These are phyloP conservation scores for Vavraia culicis DNA, from an alignment of 371 early-diverging fungal genomes.

Conservation along the genomic window DNA sequence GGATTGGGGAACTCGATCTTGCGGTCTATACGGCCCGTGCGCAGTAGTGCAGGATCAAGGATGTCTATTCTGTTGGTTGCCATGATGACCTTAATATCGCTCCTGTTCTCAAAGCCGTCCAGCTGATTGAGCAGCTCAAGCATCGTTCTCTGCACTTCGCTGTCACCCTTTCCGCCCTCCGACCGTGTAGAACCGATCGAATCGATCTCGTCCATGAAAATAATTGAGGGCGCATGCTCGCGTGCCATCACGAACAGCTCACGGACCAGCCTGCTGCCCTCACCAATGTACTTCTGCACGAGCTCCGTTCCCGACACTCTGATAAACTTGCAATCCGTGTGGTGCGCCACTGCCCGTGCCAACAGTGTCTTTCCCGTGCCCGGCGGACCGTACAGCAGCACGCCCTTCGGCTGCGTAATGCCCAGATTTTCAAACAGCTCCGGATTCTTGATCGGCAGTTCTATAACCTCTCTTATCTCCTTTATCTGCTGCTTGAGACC, in stretches of 20 bases:
- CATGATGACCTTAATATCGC: slow-evolving; percentile 92
- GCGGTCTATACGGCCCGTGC: slow-evolving; percentile 93
- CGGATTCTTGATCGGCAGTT: slow-evolving; percentile 82
- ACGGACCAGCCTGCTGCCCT: slow-evolving; percentile 88
- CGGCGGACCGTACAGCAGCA: slow-evolving; percentile 92
- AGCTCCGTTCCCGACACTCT: slow-evolving; percentile 90
- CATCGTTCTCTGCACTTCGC: slow-evolving; percentile 98
- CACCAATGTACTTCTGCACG: slow-evolving; percentile 98
- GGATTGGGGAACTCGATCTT: slow-evolving; percentile 99
- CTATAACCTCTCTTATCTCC: slow-evolving; percentile 90
- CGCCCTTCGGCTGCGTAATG: slow-evolving; percentile 91
- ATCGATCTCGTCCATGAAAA: slow-evolving; percentile 99
- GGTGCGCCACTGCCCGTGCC: slow-evolving; percentile 88
- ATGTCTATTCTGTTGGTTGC: slow-evolving; percentile 99
- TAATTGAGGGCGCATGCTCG: slow-evolving; percentile 92
- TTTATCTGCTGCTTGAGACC: slow-evolving; percentile 96
- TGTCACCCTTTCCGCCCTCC: slow-evolving; percentile 88
- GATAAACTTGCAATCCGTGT: slow-evolving; percentile 77
- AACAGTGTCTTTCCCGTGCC: slow-evolving; percentile 71
- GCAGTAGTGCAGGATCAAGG: slow-evolving; percentile 76
- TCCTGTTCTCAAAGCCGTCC: slow-evolving; percentile 91
- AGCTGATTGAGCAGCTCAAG: slow-evolving; percentile 91
- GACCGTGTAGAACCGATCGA: slow-evolving; percentile 96
- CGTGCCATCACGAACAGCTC: slow-evolving; percentile 92
- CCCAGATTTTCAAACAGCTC: slow-evolving; percentile 81